These are phyloP conservation scores for Chaetomiaceae sp. DNA, from an alignment of 2,329 filamentous ascomycete genomes.

Conservation along the genomic window DNA sequence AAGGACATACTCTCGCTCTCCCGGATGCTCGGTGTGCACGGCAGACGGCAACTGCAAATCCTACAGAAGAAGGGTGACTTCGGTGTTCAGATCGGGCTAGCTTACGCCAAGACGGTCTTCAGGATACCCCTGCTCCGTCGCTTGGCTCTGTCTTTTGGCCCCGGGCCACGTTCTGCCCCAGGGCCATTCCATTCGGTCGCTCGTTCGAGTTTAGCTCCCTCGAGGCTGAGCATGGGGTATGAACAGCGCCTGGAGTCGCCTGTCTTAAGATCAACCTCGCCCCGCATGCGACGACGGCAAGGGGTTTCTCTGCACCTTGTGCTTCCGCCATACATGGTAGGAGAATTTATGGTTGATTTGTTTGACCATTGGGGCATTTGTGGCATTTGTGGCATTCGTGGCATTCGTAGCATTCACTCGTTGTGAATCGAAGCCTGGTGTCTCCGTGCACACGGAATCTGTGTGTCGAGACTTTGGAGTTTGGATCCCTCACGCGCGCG, in stretches of 20 bases:
- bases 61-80: constrained; percentile 5
- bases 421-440: background rate
- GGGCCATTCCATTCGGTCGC: constrained; percentile 24
- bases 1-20: background rate
- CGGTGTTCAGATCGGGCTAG: constrained; percentile 11
- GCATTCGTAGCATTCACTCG: too few relatives aligned
- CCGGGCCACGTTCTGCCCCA: constrained; percentile 1
- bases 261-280: constrained; percentile 9
- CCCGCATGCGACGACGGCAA: constrained; percentile 5
- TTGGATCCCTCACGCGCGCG: too few relatives aligned
- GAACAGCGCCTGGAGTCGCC: background rate
- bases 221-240: constrained; percentile 19
- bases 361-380: too few relatives aligned
- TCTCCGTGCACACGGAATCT: background rate
- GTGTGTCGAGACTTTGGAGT: background rate
- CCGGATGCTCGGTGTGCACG: constrained; percentile 10
- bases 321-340: background rate
- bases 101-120: constrained; percentile 7
- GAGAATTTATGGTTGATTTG: too few relatives aligned
- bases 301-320: background rate
- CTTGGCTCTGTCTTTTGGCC: background rate
- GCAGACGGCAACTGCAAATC: background rate
- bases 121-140: constrained; percentile 1
- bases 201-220: constrained; percentile 24
- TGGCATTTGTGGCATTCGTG: too few relatives aligned